Base-by-base conservation (phyloP, 805 yeast species). In the Millerozyma acaciae region DNA sequence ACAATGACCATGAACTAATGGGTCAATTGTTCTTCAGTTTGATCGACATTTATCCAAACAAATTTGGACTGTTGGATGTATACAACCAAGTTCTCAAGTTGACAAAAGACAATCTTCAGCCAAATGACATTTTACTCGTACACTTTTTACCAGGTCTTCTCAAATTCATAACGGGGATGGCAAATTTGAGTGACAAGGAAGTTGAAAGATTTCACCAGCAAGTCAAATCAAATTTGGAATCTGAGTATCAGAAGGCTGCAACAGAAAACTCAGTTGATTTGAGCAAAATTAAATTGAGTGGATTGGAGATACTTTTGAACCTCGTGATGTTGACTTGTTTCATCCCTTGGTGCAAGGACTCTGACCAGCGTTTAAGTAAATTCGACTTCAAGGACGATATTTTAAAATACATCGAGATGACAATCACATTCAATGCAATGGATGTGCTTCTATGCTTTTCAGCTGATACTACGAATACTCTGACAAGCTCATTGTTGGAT, bases 1-100 rank as follows among this genome's bases (percentile, higher is more conserved):
- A 76, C 33, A 65, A 65, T 31, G 80, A 80, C 45, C 93, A 88
- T 53, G 95, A 86, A 47, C 50, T 70, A 2, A 57, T 89, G 34
- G 80, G 89, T 27, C 84, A 79, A 51, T 64, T 85, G 1, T 60
- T 82, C 5, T 75, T 55, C 44, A 80, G 82, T 2, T 53, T 75
- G 27, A 61, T 71, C 6, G 60, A 63, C 2, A 62, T 62, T 23
- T 62, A 65, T 24, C 38, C 51, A 16, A 45, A 60, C 2, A 43
- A 54, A 23, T 59, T 56, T 28, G 57, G 57, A 6, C 42, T 55
- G 8, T 27, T 48, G 6, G 52, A 59, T 0, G 55, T 66, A 4
- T 70, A 70, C 45, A 43, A 48, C 12, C 48, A 55, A 12, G 35
- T 81, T 6, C 40, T 80, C 2, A 50, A 61, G 6, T 78, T 71